Evolutionary conservation across 2,329 filamentous ascomycete genomes (phyloP), one percentile per base, ranked within the genome.

Genomic region (Microascus cirrosus): DNA sequence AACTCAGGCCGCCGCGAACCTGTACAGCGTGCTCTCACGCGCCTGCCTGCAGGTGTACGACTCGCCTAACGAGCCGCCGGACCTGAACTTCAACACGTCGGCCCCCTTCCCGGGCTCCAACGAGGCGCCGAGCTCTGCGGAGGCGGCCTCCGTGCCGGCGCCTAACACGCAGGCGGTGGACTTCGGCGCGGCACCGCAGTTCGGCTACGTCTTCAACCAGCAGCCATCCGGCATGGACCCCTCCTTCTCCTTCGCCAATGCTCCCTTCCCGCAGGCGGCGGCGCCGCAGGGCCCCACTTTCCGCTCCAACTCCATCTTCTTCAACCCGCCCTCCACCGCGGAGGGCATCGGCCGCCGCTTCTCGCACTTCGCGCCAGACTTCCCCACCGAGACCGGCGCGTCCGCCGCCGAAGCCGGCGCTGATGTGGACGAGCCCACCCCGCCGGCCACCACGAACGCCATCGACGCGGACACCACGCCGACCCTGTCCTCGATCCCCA

Each of bases 1-100:
- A 12, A 91, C 93, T 1, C 82, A 85, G 45, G 88, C 90, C 18
- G 91, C 92, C 2, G 84, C 90, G 11, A 84, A 94, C 64, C 81
- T 97, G 13, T 97, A 96, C 67, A 79, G 82, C n/a, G 91, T 90
- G 62, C 83, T 99, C 55, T 86, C 93, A 54, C 83, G 82, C 59
- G 91, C 92, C 13, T 95, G 92, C 65, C 76, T 97, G 65, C 91
- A 90, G 68, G 91, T 90, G 64, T 99, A 95, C 70, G 86, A 92
- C 61, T 81, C 75, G 8, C 76, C 77, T 25, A 74, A 79, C 35
- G 54, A 51, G 51, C 70, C 66, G 36, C 69, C 59, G 58, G 70
- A 81, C 77, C 60, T 71, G 80, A 57, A 71, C 71, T 61, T 80
- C 78, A 1, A 76, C 78, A 34, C 24, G 24, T 13, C 51, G 25